Evolutionary conservation across 1,284 basidiomycete species (phyloP).

Genomic region (Trametes pubescens): DNA sequence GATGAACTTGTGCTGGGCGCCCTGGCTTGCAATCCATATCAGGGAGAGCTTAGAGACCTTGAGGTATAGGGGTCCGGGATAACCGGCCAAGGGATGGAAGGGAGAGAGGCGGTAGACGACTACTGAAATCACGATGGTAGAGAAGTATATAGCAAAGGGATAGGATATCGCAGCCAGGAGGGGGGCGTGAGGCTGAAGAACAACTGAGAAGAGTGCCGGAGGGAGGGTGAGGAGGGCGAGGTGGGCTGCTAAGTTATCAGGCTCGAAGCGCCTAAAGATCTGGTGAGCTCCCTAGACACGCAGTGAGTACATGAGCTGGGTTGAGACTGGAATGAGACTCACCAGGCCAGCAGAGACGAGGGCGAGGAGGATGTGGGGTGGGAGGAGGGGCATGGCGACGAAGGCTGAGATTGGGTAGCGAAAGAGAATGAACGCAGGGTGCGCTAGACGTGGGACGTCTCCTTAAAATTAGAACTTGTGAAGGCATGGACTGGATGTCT

Average conservation of each 20-base stretch:
- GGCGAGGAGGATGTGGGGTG: neutral
- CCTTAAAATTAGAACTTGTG: no score
- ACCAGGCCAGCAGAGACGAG: neutral
- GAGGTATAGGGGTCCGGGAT: constrained; percentile 40
- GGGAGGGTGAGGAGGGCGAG: neutral
- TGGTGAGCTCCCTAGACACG: neutral
- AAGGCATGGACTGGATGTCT: no score
- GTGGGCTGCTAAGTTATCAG: neutral
- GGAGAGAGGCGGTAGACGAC: constrained; percentile 42
- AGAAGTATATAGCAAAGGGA: constrained; percentile 9
- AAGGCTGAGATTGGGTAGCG: no score
- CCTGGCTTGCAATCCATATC: constrained; percentile 29
- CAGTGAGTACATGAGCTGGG: neutral
- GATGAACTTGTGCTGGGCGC: constrained; percentile 38
- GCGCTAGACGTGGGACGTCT: no score
- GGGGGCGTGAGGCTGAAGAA: neutral
- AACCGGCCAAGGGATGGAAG: constrained; percentile 41
- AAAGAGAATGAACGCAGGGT: neutral
- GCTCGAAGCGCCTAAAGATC: neutral
- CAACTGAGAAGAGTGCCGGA: neutral
- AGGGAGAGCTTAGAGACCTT: constrained; percentile 39
- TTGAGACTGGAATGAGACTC: neutral
- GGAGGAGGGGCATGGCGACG: no score
- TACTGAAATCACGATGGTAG: constrained; percentile 29
- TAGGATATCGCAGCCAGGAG: no score